A percentile compares a stretch with the other conserved stretches of the same genome.
Evolutionary conservation across 441 rosid species (phyloP).

Genomic region (Cnidoscolus chayamansa): DNA sequence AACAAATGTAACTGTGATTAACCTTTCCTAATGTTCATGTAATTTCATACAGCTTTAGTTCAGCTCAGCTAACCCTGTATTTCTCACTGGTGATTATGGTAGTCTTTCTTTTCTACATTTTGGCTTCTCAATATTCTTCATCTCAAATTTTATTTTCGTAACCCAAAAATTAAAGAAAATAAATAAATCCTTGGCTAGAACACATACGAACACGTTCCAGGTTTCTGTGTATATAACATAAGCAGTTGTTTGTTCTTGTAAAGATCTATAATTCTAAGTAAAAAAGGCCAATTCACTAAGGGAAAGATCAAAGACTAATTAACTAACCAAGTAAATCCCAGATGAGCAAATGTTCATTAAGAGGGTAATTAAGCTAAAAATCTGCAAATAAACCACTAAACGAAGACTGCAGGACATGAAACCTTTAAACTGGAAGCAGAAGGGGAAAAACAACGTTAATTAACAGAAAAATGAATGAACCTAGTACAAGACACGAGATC

Average conservation of each 20-base stretch:
- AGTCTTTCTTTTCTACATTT: neutral
- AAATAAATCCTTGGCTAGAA: no score
- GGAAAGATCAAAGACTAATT: neutral
- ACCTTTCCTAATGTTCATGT: conserved; percentile 1
- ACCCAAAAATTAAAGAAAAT: no score
- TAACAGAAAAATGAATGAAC: neutral
- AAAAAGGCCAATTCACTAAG: neutral
- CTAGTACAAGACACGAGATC: conserved; percentile 26
- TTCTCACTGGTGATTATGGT: neutral
- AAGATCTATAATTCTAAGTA: neutral
- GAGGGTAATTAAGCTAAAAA: neutral
- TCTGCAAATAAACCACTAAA: neutral
- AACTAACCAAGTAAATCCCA: neutral
- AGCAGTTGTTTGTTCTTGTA: neutral
- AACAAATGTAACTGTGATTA: conserved; percentile 1
- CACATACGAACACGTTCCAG: no score
- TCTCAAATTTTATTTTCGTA: no score
- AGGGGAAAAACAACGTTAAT: no score
- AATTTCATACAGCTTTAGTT: neutral
- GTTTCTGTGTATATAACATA: no score
- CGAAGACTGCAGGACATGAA: neutral
- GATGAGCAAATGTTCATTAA: neutral
- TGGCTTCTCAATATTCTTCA: neutral
- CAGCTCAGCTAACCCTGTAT: neutral
- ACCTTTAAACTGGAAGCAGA: neutral